phyloP scores from a whole-genome alignment of 2,329 filamentous ascomycete species.

The Torrubiellomyces zombiae region DNA sequence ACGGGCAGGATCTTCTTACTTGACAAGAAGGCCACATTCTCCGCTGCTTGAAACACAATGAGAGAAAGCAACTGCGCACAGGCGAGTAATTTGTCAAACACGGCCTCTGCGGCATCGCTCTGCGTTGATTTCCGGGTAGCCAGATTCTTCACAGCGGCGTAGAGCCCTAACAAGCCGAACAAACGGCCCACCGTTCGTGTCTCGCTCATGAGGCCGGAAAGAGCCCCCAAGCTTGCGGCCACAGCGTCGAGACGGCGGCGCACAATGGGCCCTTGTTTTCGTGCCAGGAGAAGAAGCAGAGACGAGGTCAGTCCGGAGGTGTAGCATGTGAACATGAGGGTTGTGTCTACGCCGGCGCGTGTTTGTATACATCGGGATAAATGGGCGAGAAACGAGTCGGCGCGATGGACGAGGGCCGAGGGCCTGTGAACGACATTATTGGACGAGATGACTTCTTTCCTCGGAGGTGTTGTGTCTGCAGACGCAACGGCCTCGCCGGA shows the following conservation, averaged over 20 bases:
- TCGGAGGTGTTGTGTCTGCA: no score
- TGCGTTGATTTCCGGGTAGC: conserved; percentile 10
- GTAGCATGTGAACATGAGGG: conserved; percentile 55
- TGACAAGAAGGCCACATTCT: conserved; percentile 69
- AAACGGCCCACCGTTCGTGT: conserved; percentile 57
- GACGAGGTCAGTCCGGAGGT: conserved; percentile 37
- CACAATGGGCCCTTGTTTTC: no score
- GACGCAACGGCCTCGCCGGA: conserved; percentile 5
- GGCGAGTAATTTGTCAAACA: conserved; percentile 32
- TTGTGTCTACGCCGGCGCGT: conserved; percentile 50
- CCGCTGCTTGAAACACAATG: conserved; percentile 57
- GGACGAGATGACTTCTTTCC: no score
- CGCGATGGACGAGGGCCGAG: no score
- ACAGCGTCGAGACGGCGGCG: conserved; percentile 34
- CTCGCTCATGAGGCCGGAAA: conserved; percentile 53
- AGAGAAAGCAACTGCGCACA: conserved; percentile 54
- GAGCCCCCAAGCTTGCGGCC: conserved; percentile 35
- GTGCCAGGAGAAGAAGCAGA: no score
- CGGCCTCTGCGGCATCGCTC: conserved; percentile 14
- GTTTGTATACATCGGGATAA: conserved; percentile 49
- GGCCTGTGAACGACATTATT: no score
- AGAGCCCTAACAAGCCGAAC: conserved; percentile 61
- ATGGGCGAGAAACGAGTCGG: conserved; percentile 37
- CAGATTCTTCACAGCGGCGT: conserved; percentile 46
- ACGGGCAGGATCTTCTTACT: conserved; percentile 53